These are phyloP conservation scores for Saccharomycopsis fodiens DNA, from an alignment of 805 yeast genomes.

Conservation along the genomic window DNA sequence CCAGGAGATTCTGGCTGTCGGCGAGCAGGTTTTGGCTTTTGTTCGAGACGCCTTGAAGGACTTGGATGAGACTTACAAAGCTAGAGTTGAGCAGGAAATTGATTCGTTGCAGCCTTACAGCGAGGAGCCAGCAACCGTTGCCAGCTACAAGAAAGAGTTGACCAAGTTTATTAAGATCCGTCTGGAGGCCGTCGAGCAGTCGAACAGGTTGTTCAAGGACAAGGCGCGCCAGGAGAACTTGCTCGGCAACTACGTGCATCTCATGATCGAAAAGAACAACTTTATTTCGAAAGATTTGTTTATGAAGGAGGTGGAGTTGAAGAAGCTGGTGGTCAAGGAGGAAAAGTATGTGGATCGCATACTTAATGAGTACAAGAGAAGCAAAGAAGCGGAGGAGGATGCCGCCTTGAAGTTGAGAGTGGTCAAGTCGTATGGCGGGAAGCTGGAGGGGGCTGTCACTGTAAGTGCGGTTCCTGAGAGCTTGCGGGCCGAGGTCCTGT, in stretches of 20 bases:
- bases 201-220: conserved; percentile 3
- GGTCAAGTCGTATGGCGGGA: conserved; percentile 14
- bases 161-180: conserved; percentile 12
- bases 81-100: not conserved
- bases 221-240: conserved; percentile 7
- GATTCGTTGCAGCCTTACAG: not conserved
- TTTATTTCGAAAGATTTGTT: conserved; percentile 8
- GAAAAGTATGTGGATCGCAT: conserved; percentile 16
- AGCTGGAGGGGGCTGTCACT: not conserved
- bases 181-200: conserved; percentile 3
- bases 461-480: not conserved
- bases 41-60: not conserved
- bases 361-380: conserved; percentile 8
- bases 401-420: conserved; percentile 1
- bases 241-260: conserved; percentile 14
- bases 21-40: not conserved
- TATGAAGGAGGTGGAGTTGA: conserved; percentile 10
- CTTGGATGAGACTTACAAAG: not conserved
- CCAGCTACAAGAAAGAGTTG: conserved; percentile 9
- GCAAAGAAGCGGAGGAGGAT: conserved; percentile 1
- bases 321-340: conserved; percentile 9
- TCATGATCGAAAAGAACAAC: conserved; percentile 17
- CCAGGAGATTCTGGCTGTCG: not conserved
- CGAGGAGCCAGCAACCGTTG: conserved; percentile 1
- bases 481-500: not conserved